A percentile compares a stretch with the other conserved stretches of the same genome.
Conservation (phyloP, 768 basidiomycete genomes). For the Termitomyces sp. region DNA sequence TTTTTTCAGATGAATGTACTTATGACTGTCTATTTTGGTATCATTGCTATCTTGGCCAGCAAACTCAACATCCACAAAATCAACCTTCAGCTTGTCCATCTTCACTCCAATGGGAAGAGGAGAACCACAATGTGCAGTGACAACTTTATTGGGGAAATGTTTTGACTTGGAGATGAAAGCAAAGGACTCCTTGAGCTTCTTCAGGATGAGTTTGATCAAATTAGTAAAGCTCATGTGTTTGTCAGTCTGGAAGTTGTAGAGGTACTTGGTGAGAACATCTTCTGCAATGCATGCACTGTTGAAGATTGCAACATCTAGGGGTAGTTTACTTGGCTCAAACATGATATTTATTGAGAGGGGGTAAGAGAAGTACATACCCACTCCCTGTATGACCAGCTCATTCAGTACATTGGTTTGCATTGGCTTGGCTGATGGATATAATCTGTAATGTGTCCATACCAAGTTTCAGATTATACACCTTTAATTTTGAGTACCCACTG, state of each 20-base stretch:
- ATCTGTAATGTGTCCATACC: slow-evolving; percentile 99
- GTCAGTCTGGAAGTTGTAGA: slow-evolving; percentile 89
- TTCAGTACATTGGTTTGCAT: slow-evolving; percentile 93
- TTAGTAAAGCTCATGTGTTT: slow-evolving; percentile 86
- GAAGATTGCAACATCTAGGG: too few relatives aligned
- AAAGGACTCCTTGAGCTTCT: slow-evolving; percentile 98
- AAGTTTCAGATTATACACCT: slow-evolving; percentile 98
- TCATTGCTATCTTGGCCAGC: slow-evolving; percentile 62
- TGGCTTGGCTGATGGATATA: slow-evolving; percentile 98
- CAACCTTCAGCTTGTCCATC: slow-evolving; percentile 99
- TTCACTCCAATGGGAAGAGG: slow-evolving; percentile 97
- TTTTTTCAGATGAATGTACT: slow-evolving; percentile 17
- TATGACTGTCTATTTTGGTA: slow-evolving; percentile 35
- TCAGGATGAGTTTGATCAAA: slow-evolving; percentile 91
- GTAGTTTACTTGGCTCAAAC: too few relatives aligned
- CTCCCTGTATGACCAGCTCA: slow-evolving; percentile 95
- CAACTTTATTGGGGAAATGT: slow-evolving; percentile 95
- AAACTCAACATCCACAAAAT: slow-evolving; percentile 98
- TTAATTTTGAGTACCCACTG: slow-evolving; percentile 94
- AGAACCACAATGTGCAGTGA: slow-evolving; percentile 94
- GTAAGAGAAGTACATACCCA: slow-evolving; percentile 47
- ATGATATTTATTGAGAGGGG: too few relatives aligned
- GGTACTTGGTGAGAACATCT: slow-evolving; percentile 93
- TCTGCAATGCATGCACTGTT: too few relatives aligned
- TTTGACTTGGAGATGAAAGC: slow-evolving; percentile 98